These are phyloP conservation scores for Microdochium trichocladiopsis DNA, from an alignment of 2,329 filamentous ascomycete genomes.

Conservation along the genomic window DNA sequence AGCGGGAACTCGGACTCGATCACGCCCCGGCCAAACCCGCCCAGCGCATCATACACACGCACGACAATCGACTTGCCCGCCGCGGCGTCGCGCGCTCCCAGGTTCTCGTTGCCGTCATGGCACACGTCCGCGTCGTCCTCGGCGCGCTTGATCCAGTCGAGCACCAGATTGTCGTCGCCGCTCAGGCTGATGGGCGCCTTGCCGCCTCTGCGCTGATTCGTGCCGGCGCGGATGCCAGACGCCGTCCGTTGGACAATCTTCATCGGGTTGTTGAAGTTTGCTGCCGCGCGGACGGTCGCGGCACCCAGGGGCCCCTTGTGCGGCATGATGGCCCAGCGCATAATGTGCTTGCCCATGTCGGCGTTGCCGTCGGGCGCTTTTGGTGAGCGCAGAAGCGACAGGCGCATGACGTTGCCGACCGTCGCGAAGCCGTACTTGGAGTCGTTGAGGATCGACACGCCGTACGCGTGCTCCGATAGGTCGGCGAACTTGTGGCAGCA, in stretches of 20 bases:
- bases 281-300: slow-evolving; percentile 73
- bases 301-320: slow-evolving; percentile 67
- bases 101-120: slow-evolving; percentile 49
- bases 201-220: slow-evolving; percentile 18
- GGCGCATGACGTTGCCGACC: slow-evolving; percentile 78
- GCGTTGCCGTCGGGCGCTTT: slow-evolving; percentile 92
- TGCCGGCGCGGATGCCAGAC: slow-evolving; percentile 12
- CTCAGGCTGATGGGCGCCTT: slow-evolving; percentile 56
- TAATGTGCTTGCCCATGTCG: slow-evolving; percentile 84
- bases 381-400: slow-evolving; percentile 77
- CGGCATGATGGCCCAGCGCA: slow-evolving; percentile 86
- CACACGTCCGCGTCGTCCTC: slow-evolving; percentile 75
- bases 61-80: slow-evolving; percentile 71
- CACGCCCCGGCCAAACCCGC: slow-evolving; percentile 67
- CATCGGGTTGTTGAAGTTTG: slow-evolving; percentile 84
- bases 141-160: slow-evolving; percentile 89
- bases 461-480: slow-evolving; percentile 79
- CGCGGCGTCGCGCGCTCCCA: slow-evolving; percentile 37
- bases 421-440: slow-evolving; percentile 96
- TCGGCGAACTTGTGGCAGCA: slow-evolving; percentile 95
- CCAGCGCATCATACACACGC: slow-evolving; percentile 81
- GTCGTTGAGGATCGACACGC: slow-evolving; percentile 89
- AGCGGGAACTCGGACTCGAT: slow-evolving; percentile 65
- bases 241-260: slow-evolving; percentile 34
- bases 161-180: slow-evolving; percentile 60